phyloP scores from a whole-genome alignment of 805 yeast genomes.

The Cyberlindnera petersonii region DNA sequence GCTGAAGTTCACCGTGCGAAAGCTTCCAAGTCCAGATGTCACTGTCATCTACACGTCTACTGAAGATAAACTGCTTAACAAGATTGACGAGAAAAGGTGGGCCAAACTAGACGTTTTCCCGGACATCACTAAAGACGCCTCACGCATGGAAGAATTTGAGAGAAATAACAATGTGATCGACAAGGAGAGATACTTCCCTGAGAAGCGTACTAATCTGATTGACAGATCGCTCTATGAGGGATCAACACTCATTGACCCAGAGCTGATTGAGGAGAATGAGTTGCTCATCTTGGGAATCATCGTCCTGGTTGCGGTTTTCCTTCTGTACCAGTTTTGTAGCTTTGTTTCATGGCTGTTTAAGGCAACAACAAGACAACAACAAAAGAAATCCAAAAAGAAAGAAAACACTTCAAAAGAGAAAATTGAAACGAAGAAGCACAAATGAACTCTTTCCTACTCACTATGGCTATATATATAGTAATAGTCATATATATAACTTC shows the following conservation, averaged over 20 bases:
- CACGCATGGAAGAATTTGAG: slow-evolving; percentile 50
- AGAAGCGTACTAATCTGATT: slow-evolving; percentile 33
- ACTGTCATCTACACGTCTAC: slow-evolving; percentile 55
- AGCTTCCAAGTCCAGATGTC: slow-evolving; percentile 70
- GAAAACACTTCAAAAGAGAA: too few relatives aligned
- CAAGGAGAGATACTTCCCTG: slow-evolving; percentile 29
- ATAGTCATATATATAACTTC: too few relatives aligned
- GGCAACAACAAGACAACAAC: background rate
- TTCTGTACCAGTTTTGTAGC: slow-evolving; percentile 3
- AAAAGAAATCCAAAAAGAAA: background rate
- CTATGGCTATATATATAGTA: too few relatives aligned
- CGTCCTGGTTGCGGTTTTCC: slow-evolving; percentile 9
- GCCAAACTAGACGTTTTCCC: slow-evolving; percentile 45
- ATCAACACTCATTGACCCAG: slow-evolving; percentile 40
- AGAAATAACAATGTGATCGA: slow-evolving; percentile 38
- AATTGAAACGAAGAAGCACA: background rate
- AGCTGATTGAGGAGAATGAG: slow-evolving; percentile 49
- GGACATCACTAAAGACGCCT: slow-evolving; percentile 48
- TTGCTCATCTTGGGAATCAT: slow-evolving; percentile 39
- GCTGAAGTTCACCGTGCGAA: slow-evolving; percentile 54
- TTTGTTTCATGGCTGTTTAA: slow-evolving; percentile 3
- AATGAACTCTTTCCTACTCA: too few relatives aligned
- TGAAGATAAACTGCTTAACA: slow-evolving; percentile 22
- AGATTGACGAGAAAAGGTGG: slow-evolving; percentile 29
- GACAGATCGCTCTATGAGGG: slow-evolving; percentile 24